phyloP scores from a whole-genome alignment of 2,329 filamentous ascomycete species.

The Trichoderma hamatum region DNA sequence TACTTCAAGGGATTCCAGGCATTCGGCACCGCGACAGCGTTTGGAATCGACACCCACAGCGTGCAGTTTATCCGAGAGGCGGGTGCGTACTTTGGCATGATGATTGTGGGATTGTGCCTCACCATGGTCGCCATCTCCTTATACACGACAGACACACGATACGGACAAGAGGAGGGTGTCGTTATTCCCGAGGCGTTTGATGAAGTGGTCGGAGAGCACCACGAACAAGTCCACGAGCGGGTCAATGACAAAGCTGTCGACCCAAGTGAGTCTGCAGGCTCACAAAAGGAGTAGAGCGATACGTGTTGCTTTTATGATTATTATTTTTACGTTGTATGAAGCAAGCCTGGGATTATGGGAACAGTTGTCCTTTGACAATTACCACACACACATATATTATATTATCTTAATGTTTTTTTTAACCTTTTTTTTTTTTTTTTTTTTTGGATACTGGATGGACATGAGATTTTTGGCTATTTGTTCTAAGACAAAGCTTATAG shows the following conservation, averaged over 20 bases:
- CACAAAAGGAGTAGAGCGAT: slow-evolving; percentile 10
- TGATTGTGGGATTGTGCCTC: slow-evolving; percentile 18
- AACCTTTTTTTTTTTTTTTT: background rate
- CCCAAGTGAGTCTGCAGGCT: slow-evolving; percentile 7
- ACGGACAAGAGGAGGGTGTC: slow-evolving; percentile 24
- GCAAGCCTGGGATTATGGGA: background rate
- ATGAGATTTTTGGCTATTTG: background rate
- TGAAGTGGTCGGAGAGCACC: background rate
- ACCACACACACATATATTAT: background rate
- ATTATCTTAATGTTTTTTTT: slow-evolving; percentile 6
- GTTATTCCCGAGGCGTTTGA: slow-evolving; percentile 26
- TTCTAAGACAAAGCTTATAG: background rate
- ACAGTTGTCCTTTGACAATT: background rate
- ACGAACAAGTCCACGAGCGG: background rate
- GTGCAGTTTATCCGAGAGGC: slow-evolving; percentile 23
- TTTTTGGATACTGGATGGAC: background rate
- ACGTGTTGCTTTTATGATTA: background rate
- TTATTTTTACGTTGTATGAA: slow-evolving; percentile 2
- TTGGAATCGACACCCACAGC: slow-evolving; percentile 24
- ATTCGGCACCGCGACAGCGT: slow-evolving; percentile 25
- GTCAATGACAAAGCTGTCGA: background rate
- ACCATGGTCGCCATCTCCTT: slow-evolving; percentile 16
- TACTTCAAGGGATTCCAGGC: slow-evolving; percentile 28
- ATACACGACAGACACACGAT: slow-evolving; percentile 19
- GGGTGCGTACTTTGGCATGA: slow-evolving; percentile 22